Conservation (phyloP, 208 protist genomes). For the Strigomonas culicis region DNA sequence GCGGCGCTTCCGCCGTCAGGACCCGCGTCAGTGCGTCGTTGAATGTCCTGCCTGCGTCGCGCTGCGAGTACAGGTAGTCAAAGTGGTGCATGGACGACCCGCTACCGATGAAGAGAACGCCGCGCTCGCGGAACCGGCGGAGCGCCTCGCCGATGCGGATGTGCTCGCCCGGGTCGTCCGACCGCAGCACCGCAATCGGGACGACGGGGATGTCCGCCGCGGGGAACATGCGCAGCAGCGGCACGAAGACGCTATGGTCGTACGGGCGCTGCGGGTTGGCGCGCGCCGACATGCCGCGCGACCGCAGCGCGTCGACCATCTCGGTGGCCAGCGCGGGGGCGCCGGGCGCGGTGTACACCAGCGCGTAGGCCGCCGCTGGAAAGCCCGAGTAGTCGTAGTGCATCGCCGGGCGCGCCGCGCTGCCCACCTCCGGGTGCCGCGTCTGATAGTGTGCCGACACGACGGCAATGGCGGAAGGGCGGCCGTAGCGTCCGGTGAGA, state of each 20-base stretch:
- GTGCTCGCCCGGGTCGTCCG: constrained; percentile 59
- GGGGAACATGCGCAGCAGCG: constrained; percentile 74
- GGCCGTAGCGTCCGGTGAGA: constrained; percentile 25
- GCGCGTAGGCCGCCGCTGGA: constrained; percentile 55
- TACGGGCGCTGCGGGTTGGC: constrained; percentile 42
- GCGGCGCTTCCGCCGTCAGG: constrained; percentile 14
- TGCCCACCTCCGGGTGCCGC: constrained; percentile 31
- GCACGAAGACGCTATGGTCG: constrained; percentile 89
- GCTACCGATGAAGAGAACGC: constrained; percentile 79
- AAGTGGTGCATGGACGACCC: constrained; percentile 84
- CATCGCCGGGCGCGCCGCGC: constrained; percentile 22
- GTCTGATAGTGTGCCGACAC: constrained; percentile 87
- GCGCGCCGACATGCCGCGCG: constrained; percentile 21
- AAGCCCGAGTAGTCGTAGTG: constrained; percentile 92
- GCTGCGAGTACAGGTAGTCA: constrained; percentile 17
- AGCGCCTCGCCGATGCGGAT: constrained; percentile 71
- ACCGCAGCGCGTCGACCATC: constrained; percentile 33
- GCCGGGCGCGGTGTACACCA: constrained; percentile 69
- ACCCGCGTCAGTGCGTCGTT: constrained; percentile 46
- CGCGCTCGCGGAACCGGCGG: constrained; percentile 51
- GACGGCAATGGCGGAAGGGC: constrained; percentile 63
- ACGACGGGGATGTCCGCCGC: constrained; percentile 86
- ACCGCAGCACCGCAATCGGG: constrained; percentile 63
- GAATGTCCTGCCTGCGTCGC: constrained; percentile 39
- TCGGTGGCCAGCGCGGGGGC: constrained; percentile 22